Evolutionary conservation across 2,329 filamentous ascomycete species (phyloP).

Genomic region (Xylariaceae sp.): DNA sequence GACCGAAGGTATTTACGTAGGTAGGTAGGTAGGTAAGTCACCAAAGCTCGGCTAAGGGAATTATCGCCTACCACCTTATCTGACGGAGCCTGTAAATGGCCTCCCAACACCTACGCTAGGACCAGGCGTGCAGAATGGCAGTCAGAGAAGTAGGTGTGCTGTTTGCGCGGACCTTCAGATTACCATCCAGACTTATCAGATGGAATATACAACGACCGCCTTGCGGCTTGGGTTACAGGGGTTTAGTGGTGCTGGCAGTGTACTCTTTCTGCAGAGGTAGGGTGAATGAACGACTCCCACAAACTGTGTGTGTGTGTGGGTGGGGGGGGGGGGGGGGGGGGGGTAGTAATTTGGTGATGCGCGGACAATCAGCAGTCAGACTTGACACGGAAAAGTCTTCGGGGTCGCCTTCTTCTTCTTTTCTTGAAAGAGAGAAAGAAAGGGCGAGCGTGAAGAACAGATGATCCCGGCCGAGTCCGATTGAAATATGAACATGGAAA

Average conservation of each 20-base stretch:
- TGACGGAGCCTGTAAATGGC: conserved; percentile 1
- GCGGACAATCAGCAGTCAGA: conserved; percentile 11
- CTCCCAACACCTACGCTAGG: neutral
- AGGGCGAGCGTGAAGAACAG: neutral
- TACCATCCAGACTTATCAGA: neutral
- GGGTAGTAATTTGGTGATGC: conserved; percentile 2
- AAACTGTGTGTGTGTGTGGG: neutral
- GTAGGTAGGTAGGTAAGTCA: neutral
- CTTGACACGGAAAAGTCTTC: neutral
- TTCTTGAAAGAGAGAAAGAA: neutral
- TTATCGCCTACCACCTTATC: neutral
- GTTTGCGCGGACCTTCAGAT: neutral
- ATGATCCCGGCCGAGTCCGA: neutral
- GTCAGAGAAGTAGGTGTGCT: neutral
- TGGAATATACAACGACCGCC: neutral
- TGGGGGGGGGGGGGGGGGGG: neutral
- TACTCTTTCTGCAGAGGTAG: conserved; percentile 11
- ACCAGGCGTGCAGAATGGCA: neutral
- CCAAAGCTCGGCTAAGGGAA: neutral
- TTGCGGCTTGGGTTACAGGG: neutral
- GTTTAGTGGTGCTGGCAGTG: conserved; percentile 14
- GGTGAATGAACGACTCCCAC: neutral
- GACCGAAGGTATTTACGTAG: neutral
- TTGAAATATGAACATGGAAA: neutral
- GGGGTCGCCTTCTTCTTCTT: neutral